Conservation (phyloP, 2,329 filamentous ascomycete genomes). For the Karstenula rhodostoma region DNA sequence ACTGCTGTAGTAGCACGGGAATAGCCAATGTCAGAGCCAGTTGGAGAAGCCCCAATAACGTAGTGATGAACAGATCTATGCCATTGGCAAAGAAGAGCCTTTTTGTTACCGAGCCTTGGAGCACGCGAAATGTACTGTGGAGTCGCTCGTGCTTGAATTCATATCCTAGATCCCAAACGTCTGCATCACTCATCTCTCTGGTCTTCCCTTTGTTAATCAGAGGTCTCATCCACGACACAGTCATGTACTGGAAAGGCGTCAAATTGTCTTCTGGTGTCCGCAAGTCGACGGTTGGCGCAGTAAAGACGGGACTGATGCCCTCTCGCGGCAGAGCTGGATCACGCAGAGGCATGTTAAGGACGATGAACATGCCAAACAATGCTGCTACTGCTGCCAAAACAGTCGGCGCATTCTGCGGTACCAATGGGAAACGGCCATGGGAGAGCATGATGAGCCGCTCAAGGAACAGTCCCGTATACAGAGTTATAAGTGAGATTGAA, state of each 20-base stretch:
- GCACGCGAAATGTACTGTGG: conserved; percentile 75
- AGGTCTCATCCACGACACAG: conserved; percentile 81
- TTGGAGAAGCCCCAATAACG: conserved; percentile 69
- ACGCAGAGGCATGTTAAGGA: conserved; percentile 75
- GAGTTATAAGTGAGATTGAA: conserved; percentile 50
- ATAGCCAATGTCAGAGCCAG: conserved; percentile 61
- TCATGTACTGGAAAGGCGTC: conserved; percentile 83
- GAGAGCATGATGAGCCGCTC: conserved; percentile 47
- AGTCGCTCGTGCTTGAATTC: conserved; percentile 83
- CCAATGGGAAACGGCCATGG: conserved; percentile 22
- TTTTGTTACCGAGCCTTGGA: conserved; percentile 75
- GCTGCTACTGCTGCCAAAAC: conserved; percentile 52
- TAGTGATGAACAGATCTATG: conserved; percentile 76
- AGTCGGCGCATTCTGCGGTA: conserved; percentile 45
- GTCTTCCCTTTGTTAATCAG: conserved; percentile 71
- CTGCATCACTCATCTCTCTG: conserved; percentile 75
- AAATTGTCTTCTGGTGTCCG: conserved; percentile 82
- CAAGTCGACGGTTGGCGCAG: conserved; percentile 64
- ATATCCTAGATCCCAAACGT: conserved; percentile 81
- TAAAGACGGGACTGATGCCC: conserved; percentile 67
- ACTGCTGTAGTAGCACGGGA: conserved; percentile 75
- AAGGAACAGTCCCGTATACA: conserved; percentile 46
- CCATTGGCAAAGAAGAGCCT: conserved; percentile 79
- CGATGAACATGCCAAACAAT: conserved; percentile 58
- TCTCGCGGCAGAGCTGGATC: conserved; percentile 62